These are phyloP conservation scores for Naganishia vishniacii DNA, from an alignment of 768 basidiomycete genomes.

Conservation along the genomic window DNA sequence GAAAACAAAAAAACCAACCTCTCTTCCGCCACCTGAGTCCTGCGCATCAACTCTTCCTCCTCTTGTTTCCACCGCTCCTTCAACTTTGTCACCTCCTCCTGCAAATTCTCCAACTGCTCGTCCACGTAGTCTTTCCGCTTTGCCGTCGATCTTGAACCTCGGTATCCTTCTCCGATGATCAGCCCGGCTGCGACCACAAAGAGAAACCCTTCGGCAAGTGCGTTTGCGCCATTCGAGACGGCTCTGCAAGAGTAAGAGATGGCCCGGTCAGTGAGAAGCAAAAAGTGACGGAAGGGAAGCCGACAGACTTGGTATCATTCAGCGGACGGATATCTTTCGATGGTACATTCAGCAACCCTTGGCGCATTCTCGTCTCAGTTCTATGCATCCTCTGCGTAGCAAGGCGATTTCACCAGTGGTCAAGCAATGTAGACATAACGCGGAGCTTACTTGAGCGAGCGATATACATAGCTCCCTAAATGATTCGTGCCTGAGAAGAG, in stretches of 20 bases:
- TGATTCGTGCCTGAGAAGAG: slow-evolving; percentile 37
- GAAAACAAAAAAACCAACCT: background rate
- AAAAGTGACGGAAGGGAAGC: background rate
- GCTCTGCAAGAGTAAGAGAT: slow-evolving; percentile 38
- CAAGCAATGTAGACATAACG: background rate
- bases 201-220: slow-evolving; percentile 45
- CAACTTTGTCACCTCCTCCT: slow-evolving; percentile 22
- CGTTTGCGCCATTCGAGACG: slow-evolving; percentile 46
- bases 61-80: slow-evolving; percentile 23
- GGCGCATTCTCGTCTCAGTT: slow-evolving; percentile 44
- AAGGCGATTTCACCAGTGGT: background rate
- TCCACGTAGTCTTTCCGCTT: slow-evolving; percentile 28
- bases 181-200: slow-evolving; percentile 44
- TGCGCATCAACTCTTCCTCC: slow-evolving; percentile 19
- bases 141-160: slow-evolving; percentile 20
- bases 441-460: slow-evolving; percentile 43
- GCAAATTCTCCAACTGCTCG: slow-evolving; percentile 24
- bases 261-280: background rate
- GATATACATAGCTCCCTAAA: slow-evolving; percentile 46
- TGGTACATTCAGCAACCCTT: slow-evolving; percentile 43
- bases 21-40: slow-evolving; percentile 21
- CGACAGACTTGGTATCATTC: slow-evolving; percentile 44
- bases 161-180: slow-evolving; percentile 41
- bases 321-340: slow-evolving; percentile 45
- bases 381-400: slow-evolving; percentile 41